Conservation (phyloP, 1,284 basidiomycete species). For the Cronartium quercuum region DNA sequence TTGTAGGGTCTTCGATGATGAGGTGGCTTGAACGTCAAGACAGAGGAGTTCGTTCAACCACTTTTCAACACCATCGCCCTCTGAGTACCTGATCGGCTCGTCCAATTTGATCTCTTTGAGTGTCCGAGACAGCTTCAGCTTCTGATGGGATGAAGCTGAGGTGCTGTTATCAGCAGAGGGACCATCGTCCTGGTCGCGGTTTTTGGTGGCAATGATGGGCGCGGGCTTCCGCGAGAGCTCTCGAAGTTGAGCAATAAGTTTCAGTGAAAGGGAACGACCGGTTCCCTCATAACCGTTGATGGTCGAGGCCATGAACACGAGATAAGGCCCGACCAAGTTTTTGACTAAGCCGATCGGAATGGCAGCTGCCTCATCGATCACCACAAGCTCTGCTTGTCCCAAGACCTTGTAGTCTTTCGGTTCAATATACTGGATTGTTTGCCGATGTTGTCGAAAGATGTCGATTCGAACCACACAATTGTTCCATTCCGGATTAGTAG, state of each 20-base stretch:
- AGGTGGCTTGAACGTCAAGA: slow-evolving; percentile 72
- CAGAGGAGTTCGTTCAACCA: slow-evolving; percentile 92
- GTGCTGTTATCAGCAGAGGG: slow-evolving; percentile 45
- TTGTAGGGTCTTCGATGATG: slow-evolving; percentile 53
- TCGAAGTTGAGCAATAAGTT: slow-evolving; percentile 93
- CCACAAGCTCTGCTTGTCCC: slow-evolving; percentile 92
- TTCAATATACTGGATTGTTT: slow-evolving; percentile 95
- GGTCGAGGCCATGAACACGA: slow-evolving; percentile 96
- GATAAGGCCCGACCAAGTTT: slow-evolving; percentile 91
- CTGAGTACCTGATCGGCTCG: slow-evolving; percentile 86
- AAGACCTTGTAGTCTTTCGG: slow-evolving; percentile 95
- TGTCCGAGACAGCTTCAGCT: slow-evolving; percentile 53
- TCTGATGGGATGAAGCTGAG: slow-evolving; percentile 43
- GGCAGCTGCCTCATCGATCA: slow-evolving; percentile 97
- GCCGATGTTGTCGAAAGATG: slow-evolving; percentile 82
- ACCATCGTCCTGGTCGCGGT: slow-evolving; percentile 52
- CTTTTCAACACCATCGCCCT: slow-evolving; percentile 82
- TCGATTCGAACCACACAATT: slow-evolving; percentile 95
- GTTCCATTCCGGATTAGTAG: slow-evolving; percentile 81
- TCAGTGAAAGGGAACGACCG: slow-evolving; percentile 90
- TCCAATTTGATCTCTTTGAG: slow-evolving; percentile 91
- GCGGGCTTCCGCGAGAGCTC: slow-evolving; percentile 64
- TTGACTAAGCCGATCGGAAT: slow-evolving; percentile 92
- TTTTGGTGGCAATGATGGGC: slow-evolving; percentile 39
- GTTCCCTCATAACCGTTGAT: slow-evolving; percentile 99